Evolutionary conservation across 768 basidiomycete genomes (phyloP).

Genomic region (Neoboletus subvelutipes): DNA sequence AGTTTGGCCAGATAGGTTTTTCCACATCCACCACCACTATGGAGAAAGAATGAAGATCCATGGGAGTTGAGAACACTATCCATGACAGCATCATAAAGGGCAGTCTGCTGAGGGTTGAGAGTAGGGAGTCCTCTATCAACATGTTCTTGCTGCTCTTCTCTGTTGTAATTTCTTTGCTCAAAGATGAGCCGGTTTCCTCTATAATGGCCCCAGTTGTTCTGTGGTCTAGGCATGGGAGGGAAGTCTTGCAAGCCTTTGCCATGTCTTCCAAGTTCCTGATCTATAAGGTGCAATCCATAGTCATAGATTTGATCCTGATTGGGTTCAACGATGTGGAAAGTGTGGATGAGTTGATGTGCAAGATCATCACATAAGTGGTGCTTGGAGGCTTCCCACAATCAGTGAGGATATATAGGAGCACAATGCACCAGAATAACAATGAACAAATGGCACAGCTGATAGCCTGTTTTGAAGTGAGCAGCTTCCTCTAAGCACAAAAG

Average conservation of each 20-base stretch:
- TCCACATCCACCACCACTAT: neutral
- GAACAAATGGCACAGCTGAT: neutral
- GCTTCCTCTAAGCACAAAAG: conserved; percentile 23
- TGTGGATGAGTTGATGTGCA: neutral
- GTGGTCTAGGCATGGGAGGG: neutral
- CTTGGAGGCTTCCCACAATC: neutral
- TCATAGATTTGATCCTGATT: neutral
- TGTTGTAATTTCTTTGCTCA: neutral
- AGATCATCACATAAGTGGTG: neutral
- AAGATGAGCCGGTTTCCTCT: neutral
- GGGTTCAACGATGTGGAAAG: neutral
- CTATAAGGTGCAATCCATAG: neutral
- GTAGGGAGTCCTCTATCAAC: conserved; percentile 18
- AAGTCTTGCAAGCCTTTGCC: neutral
- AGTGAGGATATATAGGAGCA: neutral
- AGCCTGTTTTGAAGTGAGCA: neutral
- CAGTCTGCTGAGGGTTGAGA: conserved; percentile 32
- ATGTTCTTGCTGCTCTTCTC: conserved; percentile 27
- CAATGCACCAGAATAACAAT: neutral
- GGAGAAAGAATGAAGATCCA: neutral
- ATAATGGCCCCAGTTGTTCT: neutral
- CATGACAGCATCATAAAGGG: neutral
- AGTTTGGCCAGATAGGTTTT: neutral
- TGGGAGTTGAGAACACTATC: neutral
- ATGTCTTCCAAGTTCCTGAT: neutral